A percentile compares a stretch with the other conserved stretches of the same genome.
phyloP scores from a whole-genome alignment of 495 filamentous ascomycete genomes.

The Penicillium odoratum region DNA sequence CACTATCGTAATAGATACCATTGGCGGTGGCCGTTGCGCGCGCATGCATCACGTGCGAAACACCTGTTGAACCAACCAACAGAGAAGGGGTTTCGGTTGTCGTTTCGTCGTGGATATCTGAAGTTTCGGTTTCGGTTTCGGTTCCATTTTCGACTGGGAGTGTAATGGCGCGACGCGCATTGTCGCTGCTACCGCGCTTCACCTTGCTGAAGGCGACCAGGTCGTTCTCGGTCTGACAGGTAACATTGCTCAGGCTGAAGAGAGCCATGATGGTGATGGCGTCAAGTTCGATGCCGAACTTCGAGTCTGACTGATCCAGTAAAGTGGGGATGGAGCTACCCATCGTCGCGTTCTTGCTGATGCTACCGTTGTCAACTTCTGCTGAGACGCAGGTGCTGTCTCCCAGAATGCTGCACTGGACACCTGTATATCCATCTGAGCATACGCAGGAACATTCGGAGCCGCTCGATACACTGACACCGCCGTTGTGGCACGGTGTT shows the following conservation, averaged over 20 bases:
- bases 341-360: conserved; percentile 69
- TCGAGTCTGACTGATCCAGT: conserved; percentile 58
- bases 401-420: conserved; percentile 60
- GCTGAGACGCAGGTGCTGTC: conserved; percentile 72
- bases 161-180: conserved; percentile 27
- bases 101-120: neutral
- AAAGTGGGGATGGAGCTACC: conserved; percentile 75
- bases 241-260: conserved; percentile 71
- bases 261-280: conserved; percentile 65
- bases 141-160: conserved; percentile 8
- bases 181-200: conserved; percentile 21
- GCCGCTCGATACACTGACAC: conserved; percentile 65
- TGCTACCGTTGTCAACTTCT: conserved; percentile 49
- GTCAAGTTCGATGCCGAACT: conserved; percentile 76
- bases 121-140: neutral
- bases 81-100: neutral
- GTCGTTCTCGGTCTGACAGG: conserved; percentile 79
- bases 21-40: conserved; percentile 42
- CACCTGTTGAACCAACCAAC: conserved; percentile 1
- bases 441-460: conserved; percentile 82
- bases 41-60: conserved; percentile 17
- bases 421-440: conserved; percentile 81
- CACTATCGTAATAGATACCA: conserved; percentile 43
- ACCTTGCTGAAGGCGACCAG: conserved; percentile 76
- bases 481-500: conserved; percentile 74